These are phyloP conservation scores for Paraurostyla sp. DNA, from an alignment of 73 alveolate species.

Conservation along the genomic window DNA sequence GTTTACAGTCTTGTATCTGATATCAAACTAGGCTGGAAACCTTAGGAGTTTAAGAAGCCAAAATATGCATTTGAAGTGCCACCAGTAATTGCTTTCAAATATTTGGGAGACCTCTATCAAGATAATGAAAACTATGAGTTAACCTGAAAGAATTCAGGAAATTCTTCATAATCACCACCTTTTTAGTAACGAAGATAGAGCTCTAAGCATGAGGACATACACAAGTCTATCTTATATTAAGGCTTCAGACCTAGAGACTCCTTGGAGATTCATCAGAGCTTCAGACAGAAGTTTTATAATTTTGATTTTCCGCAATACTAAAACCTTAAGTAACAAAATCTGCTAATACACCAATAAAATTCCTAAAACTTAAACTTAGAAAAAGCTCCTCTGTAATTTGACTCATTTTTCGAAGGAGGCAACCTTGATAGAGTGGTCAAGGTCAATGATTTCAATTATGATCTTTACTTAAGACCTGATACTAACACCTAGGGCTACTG, in stretches of 20 bases:
- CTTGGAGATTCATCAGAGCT: conserved; percentile 44
- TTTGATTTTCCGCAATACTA: conserved; percentile 38
- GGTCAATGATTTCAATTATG: conserved; percentile 21
- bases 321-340: neutral
- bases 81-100: conserved; percentile 40
- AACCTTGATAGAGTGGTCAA: conserved; percentile 51
- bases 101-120: conserved; percentile 15
- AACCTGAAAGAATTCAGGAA: neutral
- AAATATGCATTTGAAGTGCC: conserved; percentile 45
- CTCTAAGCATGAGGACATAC: neutral
- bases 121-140: neutral
- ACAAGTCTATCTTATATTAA: neutral
- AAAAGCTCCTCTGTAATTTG: conserved; percentile 28
- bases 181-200: neutral
- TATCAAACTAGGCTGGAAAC: conserved; percentile 60
- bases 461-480: conserved; percentile 60
- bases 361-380: neutral
- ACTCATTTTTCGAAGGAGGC: conserved; percentile 67
- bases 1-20: conserved; percentile 42
- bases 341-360: neutral
- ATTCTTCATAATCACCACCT: neutral
- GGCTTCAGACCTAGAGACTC: conserved; percentile 67
- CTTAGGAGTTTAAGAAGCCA: neutral
- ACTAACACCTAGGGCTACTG: conserved; percentile 62
- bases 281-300: conserved; percentile 25